Conservation (phyloP, 1,284 basidiomycete species). For the Paramarasmius palmivorus region DNA sequence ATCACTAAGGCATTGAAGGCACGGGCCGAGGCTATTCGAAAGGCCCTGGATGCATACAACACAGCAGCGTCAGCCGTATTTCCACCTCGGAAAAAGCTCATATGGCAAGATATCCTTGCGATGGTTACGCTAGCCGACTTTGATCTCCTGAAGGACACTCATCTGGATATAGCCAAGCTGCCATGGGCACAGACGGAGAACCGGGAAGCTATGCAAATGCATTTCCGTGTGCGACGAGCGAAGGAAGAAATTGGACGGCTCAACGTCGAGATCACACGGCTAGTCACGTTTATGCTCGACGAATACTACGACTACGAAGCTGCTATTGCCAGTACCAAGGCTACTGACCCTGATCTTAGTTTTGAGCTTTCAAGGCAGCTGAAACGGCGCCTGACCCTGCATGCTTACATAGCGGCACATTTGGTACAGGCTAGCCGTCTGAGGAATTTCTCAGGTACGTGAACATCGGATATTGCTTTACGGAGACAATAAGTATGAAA, state of each 20-base stretch:
- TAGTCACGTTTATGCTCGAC: conserved; percentile 30
- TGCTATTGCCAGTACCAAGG: neutral
- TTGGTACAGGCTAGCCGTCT: neutral
- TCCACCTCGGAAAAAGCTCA: conserved; percentile 21
- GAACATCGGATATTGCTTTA: neutral
- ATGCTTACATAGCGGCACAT: neutral
- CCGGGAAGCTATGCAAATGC: conserved; percentile 22
- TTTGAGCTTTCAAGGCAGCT: neutral
- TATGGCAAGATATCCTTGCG: conserved; percentile 29
- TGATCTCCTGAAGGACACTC: conserved; percentile 31
- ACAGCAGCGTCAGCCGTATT: conserved; percentile 18
- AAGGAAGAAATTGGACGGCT: conserved; percentile 30
- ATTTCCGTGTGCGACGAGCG: conserved; percentile 29
- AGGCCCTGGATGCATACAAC: conserved; percentile 28
- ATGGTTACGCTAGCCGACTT: conserved; percentile 33
- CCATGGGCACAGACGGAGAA: conserved; percentile 29
- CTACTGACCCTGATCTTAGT: neutral
- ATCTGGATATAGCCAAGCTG: conserved; percentile 24
- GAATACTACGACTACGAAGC: conserved; percentile 15
- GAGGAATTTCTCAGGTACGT: neutral
- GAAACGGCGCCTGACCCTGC: neutral
- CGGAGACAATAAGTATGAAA: too few species aligned
- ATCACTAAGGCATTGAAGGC: conserved; percentile 24
- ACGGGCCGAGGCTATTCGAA: conserved; percentile 24
- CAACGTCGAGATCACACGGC: conserved; percentile 31